Conservation (phyloP, 305 asterid genomes). For the Plantago rigida region DNA sequence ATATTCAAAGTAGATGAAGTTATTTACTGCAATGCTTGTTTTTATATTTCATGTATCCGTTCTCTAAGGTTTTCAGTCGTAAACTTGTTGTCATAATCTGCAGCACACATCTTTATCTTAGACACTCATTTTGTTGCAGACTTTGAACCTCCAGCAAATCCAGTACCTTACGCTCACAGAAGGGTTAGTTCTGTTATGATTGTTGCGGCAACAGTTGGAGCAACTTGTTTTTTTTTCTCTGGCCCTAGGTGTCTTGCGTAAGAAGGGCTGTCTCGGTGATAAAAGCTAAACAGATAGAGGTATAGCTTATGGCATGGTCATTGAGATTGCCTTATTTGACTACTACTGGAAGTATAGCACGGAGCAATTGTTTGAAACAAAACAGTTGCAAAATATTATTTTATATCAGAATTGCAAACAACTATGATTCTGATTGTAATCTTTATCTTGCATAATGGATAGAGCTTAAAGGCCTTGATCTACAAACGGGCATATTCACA, state of each 20-base stretch:
- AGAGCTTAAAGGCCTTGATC: slow-evolving; percentile 81
- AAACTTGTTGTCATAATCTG: too few relatives aligned
- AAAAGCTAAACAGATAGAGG: slow-evolving; percentile 51
- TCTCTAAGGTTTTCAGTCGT: too few relatives aligned
- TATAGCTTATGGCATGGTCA: slow-evolving; percentile 22
- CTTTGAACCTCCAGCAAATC: too few relatives aligned
- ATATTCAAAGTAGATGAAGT: too few relatives aligned
- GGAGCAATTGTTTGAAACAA: neutral
- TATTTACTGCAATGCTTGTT: too few relatives aligned
- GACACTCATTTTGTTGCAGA: too few relatives aligned
- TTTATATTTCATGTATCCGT: too few relatives aligned
- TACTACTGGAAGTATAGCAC: neutral
- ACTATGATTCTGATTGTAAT: slow-evolving; percentile 17
- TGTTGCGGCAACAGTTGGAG: too few relatives aligned
- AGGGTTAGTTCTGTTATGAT: too few relatives aligned
- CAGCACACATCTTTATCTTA: too few relatives aligned
- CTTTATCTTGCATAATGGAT: slow-evolving; percentile 23
- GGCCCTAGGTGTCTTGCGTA: slow-evolving; percentile 37
- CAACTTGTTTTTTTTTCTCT: neutral
- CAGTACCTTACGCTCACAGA: too few relatives aligned
- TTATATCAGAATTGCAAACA: too few relatives aligned
- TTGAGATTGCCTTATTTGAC: neutral
- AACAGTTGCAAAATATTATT: neutral
- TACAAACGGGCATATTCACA: slow-evolving; percentile 77
- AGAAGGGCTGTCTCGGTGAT: slow-evolving; percentile 44